Evolutionary conservation across 768 basidiomycete species (phyloP), one percentile per base, ranked within the genome.

Genomic region (Lentinula sp.): DNA sequence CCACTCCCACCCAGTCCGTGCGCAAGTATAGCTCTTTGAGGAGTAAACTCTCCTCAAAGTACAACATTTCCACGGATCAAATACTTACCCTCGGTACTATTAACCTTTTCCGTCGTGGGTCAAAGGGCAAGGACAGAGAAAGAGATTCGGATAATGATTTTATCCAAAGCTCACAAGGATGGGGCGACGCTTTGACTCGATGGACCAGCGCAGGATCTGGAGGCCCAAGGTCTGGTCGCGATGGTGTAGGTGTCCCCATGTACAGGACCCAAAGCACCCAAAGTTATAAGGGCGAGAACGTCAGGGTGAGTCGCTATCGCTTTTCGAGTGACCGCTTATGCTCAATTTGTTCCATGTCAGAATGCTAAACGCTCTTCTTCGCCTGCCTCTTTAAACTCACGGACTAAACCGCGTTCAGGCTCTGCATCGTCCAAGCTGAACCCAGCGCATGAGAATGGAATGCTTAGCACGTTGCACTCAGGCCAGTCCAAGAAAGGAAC

Each of bases 401-500:
- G 39, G 36, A 55, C 18, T 37, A 55, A 55, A n/a, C 37, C 54
- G 9, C 36, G 37, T 15, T 55, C 54, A 0, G 28, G 37, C 23
- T 13, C 35, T 8, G 16, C 28, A 18, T 36, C 45, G 15, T 59
- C 59, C 48, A 59, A 51, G 23, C 28, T 46, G 37, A 59, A 59
- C 28, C 37, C 59, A 15, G 59, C 59, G 0, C 46, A 51, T 18
- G 51, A 41, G n/a, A 61, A 49, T 43, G 63, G 59, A 18, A 36
- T 65, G 51, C 28, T 65, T 28, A 59, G 56, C 35, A 65, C 64
- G 18, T n/a, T 65, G 9, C 64, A 65, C 41, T 56, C 50, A 65
- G 10, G 59, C 67, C 13, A 61, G 56, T 46, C 61, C 32, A 53
- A 71, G 63, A 78, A 77, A 64, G 80, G 81, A 58, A 77, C 81